Conservation (phyloP, 1,284 basidiomycete genomes). For the Pseudozyma sp. region DNA sequence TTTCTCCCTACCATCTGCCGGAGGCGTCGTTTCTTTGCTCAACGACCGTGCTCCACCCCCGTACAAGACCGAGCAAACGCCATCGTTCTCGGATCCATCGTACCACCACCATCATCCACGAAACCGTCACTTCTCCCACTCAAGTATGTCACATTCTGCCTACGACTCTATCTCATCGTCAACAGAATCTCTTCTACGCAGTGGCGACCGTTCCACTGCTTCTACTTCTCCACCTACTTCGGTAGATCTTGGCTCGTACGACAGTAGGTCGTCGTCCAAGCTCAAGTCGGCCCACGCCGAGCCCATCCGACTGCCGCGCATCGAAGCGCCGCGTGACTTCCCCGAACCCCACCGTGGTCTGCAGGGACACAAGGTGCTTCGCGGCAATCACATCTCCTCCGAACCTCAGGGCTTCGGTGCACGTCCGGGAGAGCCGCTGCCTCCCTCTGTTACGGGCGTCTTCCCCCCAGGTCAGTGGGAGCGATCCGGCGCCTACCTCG, state of each 20-base stretch:
- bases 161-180: conserved; percentile 45
- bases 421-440: conserved; percentile 32
- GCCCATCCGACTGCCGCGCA: conserved; percentile 37
- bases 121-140: conserved; percentile 15
- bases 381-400: conserved; percentile 39
- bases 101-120: conserved; percentile 11
- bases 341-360: conserved; percentile 26
- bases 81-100: conserved; percentile 26
- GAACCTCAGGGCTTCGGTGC: conserved; percentile 27
- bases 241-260: conserved; percentile 35
- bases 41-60: conserved; percentile 50
- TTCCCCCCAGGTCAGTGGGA: conserved; percentile 51
- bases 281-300: conserved; percentile 12
- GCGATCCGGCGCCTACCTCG: conserved; percentile 32
- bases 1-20: conserved; percentile 50
- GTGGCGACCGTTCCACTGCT: conserved; percentile 51
- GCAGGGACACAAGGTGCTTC: conserved; percentile 48
- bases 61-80: conserved; percentile 31
- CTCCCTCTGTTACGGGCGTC: conserved; percentile 39
- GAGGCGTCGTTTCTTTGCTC: conserved; percentile 56
- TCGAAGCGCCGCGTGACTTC: conserved; percentile 34
- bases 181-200: conserved; percentile 46
- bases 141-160: conserved; percentile 39
- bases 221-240: conserved; percentile 50
- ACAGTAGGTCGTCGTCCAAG: conserved; percentile 24